phyloP scores from a whole-genome alignment of 768 basidiomycete species.

The Calocera cornea region DNA sequence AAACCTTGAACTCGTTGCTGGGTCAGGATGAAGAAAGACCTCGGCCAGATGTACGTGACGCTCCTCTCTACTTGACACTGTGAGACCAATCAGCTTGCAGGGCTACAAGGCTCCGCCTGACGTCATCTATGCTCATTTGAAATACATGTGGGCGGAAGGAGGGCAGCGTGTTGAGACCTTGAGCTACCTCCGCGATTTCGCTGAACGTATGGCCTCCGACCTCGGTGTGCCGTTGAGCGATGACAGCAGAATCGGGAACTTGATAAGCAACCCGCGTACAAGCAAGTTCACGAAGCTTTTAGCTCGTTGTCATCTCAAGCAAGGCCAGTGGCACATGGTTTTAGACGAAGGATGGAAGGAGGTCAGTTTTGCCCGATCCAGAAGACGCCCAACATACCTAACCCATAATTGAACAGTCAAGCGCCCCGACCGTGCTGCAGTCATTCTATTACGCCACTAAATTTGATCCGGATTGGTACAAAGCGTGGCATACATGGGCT shows the following conservation, averaged over 20 bases:
- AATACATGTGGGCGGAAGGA: constrained; percentile 79
- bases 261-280: constrained; percentile 25
- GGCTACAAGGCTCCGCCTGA: constrained; percentile 70
- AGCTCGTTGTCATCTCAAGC: constrained; percentile 94
- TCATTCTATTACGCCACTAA: constrained; percentile 79
- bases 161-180: constrained; percentile 67
- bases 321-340: constrained; percentile 85
- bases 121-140: constrained; percentile 91
- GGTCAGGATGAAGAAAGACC: constrained; percentile 41
- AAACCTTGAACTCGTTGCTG: constrained; percentile 85
- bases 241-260: constrained; percentile 30
- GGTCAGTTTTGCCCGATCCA: constrained; percentile 33
- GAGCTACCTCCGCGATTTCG: constrained; percentile 70
- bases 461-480: constrained; percentile 93
- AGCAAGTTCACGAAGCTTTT: constrained; percentile 68
- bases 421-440: constrained; percentile 67
- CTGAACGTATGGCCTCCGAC: constrained; percentile 59
- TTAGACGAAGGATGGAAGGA: constrained; percentile 65
- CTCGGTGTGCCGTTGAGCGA: constrained; percentile 44
- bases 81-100: constrained; percentile 9
- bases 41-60: constrained; percentile 12
- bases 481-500: constrained; percentile 99
- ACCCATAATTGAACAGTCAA: constrained; percentile 38
- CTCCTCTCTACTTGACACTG: background rate
- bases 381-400: background rate